Conservation (phyloP, 2,329 filamentous ascomycete genomes). For the Penicillium sp. region DNA sequence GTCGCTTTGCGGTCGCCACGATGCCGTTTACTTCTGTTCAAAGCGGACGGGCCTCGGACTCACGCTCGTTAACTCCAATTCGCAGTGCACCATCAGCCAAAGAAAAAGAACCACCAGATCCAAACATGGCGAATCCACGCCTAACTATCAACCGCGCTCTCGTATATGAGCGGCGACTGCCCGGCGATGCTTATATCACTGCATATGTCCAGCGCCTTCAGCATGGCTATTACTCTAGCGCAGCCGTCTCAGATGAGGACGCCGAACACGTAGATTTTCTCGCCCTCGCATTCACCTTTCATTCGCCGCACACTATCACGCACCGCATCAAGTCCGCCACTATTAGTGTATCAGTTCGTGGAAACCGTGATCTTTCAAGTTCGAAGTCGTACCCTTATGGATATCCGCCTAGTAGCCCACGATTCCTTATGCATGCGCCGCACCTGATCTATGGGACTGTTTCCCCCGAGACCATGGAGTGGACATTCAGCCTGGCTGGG, state of each 20-base stretch:
- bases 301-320: constrained; percentile 43
- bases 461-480: constrained; percentile 50
- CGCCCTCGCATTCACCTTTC: constrained; percentile 52
- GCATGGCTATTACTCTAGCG: constrained; percentile 49
- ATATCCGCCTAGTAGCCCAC: constrained; percentile 34
- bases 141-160: constrained; percentile 44
- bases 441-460: constrained; percentile 51
- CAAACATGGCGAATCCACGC: constrained; percentile 40
- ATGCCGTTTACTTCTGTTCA: constrained; percentile 9
- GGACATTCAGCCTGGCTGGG: constrained; percentile 50
- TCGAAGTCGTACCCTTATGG: constrained; percentile 3
- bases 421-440: constrained; percentile 52
- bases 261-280: constrained; percentile 51
- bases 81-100: constrained; percentile 6
- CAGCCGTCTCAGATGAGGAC: constrained; percentile 43
- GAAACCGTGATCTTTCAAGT: constrained; percentile 3
- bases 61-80: not conserved
- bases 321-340: constrained; percentile 52
- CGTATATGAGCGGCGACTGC: constrained; percentile 51
- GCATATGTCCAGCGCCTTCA: constrained; percentile 53
- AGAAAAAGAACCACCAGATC: constrained; percentile 27
- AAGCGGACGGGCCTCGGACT: not conserved
- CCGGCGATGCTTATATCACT: constrained; percentile 51
- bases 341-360: constrained; percentile 40
- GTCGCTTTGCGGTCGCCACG: constrained; percentile 5